A percentile compares a stretch with the other conserved stretches of the same genome.
phyloP scores from a whole-genome alignment of 1,139 yeast genomes.

The Pneumocystis sp. region DNA sequence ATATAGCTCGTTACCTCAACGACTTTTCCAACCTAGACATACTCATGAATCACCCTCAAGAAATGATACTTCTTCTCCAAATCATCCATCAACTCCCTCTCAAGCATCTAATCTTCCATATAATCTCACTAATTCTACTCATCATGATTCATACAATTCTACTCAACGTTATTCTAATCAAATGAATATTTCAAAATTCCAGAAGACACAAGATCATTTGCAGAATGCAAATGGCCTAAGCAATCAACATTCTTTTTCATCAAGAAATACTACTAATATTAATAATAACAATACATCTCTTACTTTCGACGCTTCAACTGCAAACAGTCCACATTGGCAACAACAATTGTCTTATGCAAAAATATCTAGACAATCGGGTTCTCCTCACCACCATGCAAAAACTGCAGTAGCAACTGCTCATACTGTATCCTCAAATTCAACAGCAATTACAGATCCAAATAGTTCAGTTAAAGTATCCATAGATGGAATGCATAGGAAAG shows the following conservation, averaged over 20 bases:
- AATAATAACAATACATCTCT: background rate
- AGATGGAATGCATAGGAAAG: conserved; percentile 33
- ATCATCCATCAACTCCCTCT: background rate
- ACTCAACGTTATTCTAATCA: background rate
- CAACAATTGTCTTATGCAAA: conserved; percentile 73
- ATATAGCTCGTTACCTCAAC: background rate
- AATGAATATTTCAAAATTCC: background rate
- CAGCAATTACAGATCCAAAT: conserved; percentile 8
- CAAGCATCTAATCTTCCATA: background rate
- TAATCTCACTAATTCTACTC: background rate
- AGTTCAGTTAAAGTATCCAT: conserved; percentile 20
- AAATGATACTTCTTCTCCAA: background rate
- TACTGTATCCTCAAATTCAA: conserved; percentile 30
- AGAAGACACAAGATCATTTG: background rate
- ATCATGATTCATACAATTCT: background rate
- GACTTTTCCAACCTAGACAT: background rate
- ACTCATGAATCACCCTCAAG: background rate
- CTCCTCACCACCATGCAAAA: conserved; percentile 83
- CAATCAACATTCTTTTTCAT: background rate
- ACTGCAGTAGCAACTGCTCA: conserved; percentile 59
- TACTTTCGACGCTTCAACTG: background rate
- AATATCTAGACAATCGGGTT: conserved; percentile 53
- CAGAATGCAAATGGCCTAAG: background rate
- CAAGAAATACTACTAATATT: background rate
- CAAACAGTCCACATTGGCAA: conserved; percentile 12